These are phyloP conservation scores for Cucurbita maxima DNA, from an alignment of 306 rosid species.

Conservation along the genomic window DNA sequence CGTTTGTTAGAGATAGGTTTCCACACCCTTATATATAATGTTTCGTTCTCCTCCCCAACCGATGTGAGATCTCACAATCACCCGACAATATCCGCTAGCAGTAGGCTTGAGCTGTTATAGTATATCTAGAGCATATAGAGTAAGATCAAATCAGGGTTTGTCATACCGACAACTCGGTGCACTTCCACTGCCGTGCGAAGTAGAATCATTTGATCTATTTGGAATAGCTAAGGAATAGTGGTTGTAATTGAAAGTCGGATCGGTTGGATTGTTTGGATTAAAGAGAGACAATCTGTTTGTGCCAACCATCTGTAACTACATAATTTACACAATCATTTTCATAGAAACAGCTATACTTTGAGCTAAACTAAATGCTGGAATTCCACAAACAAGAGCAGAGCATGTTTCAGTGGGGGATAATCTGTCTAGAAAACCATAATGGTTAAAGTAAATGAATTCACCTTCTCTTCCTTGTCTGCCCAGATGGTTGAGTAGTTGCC, in stretches of 20 bases:
- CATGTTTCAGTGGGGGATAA: neutral
- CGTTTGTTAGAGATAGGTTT: too few relatives aligned
- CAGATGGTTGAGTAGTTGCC: constrained; percentile 17
- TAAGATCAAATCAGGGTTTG: constrained; percentile 8
- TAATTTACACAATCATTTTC: constrained; percentile 1
- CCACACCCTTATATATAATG: too few relatives aligned
- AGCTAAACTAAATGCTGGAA: neutral
- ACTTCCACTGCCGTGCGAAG: neutral
- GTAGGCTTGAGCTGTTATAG: too few relatives aligned
- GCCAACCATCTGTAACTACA: constrained; percentile 36
- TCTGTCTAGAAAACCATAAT: neutral
- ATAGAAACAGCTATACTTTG: neutral
- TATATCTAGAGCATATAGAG: neutral
- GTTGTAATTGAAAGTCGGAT: constrained; percentile 25
- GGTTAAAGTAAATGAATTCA: neutral
- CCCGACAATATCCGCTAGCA: too few relatives aligned
- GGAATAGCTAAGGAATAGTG: constrained; percentile 18
- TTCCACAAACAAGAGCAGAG: neutral
- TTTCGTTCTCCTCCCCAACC: too few relatives aligned
- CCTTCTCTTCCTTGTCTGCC: constrained; percentile 42
- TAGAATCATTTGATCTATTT: constrained; percentile 22
- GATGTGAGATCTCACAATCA: too few relatives aligned
- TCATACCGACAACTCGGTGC: constrained; percentile 2
- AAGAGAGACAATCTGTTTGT: constrained; percentile 50
- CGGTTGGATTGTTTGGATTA: constrained; percentile 28